These are phyloP conservation scores for Phytophthora lateralis DNA, from an alignment of 352 stramenopile species.

Conservation along the genomic window DNA sequence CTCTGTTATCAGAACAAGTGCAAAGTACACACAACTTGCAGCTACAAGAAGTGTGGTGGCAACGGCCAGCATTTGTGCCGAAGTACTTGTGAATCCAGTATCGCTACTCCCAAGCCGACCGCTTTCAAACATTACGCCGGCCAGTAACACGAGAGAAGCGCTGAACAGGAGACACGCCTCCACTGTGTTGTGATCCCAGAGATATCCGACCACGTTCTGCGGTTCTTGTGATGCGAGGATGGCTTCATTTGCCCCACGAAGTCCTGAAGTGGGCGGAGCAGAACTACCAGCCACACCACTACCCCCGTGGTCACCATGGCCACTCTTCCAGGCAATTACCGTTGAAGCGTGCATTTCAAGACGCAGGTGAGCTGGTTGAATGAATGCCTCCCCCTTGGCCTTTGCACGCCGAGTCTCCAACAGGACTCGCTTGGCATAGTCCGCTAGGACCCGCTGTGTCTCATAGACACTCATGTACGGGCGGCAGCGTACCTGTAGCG, in stretches of 20 bases:
- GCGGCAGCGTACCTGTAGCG: slow-evolving; percentile 67
- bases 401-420: slow-evolving; percentile 64
- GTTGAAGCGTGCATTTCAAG: slow-evolving; percentile 41
- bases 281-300: slow-evolving; percentile 18
- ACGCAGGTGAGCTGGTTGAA: slow-evolving; percentile 60
- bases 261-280: slow-evolving; percentile 1
- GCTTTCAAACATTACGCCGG: slow-evolving; percentile 72
- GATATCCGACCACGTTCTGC: slow-evolving; percentile 57
- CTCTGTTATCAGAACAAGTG: slow-evolving; percentile 65
- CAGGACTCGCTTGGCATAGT: slow-evolving; percentile 53
- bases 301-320: slow-evolving; percentile 32
- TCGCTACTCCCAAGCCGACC: slow-evolving; percentile 50
- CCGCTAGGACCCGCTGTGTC: slow-evolving; percentile 60
- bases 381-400: slow-evolving; percentile 51
- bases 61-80: slow-evolving; percentile 52
- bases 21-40: slow-evolving; percentile 64
- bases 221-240: slow-evolving; percentile 40
- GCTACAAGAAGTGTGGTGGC: slow-evolving; percentile 63
- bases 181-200: slow-evolving; percentile 85
- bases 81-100: slow-evolving; percentile 50
- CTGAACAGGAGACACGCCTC: slow-evolving; percentile 76
- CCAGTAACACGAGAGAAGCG: slow-evolving; percentile 66
- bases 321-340: slow-evolving; percentile 43
- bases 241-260: slow-evolving; percentile 32
- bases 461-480: slow-evolving; percentile 82